Conservation (phyloP, 2,329 filamentous ascomycete species). For the Dryadomyces sulphureus region DNA sequence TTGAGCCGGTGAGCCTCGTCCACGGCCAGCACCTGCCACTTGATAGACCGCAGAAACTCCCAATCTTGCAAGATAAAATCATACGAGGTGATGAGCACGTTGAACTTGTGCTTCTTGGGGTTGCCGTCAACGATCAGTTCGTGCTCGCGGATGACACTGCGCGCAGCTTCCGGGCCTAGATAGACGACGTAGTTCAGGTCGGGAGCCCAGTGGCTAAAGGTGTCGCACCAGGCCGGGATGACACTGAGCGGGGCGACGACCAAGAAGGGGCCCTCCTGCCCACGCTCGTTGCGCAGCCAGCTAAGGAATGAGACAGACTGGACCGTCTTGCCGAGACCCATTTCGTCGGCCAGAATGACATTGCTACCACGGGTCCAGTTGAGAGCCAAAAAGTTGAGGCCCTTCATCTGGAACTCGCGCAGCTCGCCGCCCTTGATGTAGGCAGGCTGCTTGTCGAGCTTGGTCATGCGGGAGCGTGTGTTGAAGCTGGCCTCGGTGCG, state of each 20-base stretch:
- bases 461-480: constrained; percentile 60
- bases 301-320: constrained; percentile 95
- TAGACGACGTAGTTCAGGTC: constrained; percentile 97
- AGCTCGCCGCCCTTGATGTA: constrained; percentile 79
- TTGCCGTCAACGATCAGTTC: constrained; percentile 82
- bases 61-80: constrained; percentile 87
- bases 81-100: constrained; percentile 94
- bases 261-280: constrained; percentile 86
- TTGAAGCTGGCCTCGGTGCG: constrained; percentile 59
- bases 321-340: constrained; percentile 96
- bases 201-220: constrained; percentile 90
- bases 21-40: constrained; percentile 94
- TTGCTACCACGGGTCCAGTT: constrained; percentile 94
- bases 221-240: constrained; percentile 96
- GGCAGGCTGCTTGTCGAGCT: constrained; percentile 63
- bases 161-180: constrained; percentile 74
- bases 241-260: constrained; percentile 96
- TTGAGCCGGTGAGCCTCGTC: constrained; percentile 96
- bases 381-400: constrained; percentile 87
- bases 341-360: constrained; percentile 94
- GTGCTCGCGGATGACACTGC: constrained; percentile 76
- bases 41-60: constrained; percentile 72
- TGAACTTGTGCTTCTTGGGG: constrained; percentile 81
- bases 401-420: constrained; percentile 83
- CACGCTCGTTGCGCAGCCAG: constrained; percentile 82